Base-by-base conservation (phyloP, 2,329 filamentous ascomycete species). In the Tolypocladium sp. region DNA sequence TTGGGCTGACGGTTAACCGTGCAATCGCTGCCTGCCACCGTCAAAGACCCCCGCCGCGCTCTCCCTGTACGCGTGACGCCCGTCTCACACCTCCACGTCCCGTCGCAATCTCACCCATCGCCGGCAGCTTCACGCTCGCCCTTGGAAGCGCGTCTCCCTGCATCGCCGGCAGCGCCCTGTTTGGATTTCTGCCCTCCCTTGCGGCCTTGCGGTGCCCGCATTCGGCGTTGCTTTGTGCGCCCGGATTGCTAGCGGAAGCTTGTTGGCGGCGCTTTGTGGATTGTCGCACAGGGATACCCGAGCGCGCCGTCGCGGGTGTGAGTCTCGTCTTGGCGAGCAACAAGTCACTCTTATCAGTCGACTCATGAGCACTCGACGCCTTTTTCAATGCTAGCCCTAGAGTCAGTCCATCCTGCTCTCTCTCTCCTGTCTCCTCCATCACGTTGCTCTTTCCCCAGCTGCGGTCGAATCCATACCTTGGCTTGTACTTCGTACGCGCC, bases 301-400 rank as follows among this genome's bases (percentile, higher is more conserved):
- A 17, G 25, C 13, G 25, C 25, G 25, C 44, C 27, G 25, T 51
- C 46, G 46, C 46, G 46, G 46, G 46, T 51, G 46, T n/a, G 25
- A 49, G 46, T 49, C 46, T 49, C 46, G 25, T n/a, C 22, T 46
- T 27, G 22, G 44, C 44, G 22, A 46, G 22, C 12, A 13, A 27
- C 15, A 22, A 46, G 22, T 49, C 46, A 49, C 15, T 49, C 25
- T 52, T n/a, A 35, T 25, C 49, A 13, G 35, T 25, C 46, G 27
- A 52, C 20, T 52, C 27, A 51, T 33, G 25, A 51, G 15, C 46
- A 8, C 13, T 49, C 30, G 30, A 4, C 20, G 27, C 30, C 44
- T 56, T 41, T 38, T 57, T 58, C 59, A 59, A 68, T 70, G 68
- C 65, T 70, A 56, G 61, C 62, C 22, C 62, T 69, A 63, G 67